Percentiles rank a stretch among this genome's conserved stretches.
These are phyloP conservation scores for Brassica juncea DNA, from an alignment of 345 rosid genomes.

Conservation along the genomic window DNA sequence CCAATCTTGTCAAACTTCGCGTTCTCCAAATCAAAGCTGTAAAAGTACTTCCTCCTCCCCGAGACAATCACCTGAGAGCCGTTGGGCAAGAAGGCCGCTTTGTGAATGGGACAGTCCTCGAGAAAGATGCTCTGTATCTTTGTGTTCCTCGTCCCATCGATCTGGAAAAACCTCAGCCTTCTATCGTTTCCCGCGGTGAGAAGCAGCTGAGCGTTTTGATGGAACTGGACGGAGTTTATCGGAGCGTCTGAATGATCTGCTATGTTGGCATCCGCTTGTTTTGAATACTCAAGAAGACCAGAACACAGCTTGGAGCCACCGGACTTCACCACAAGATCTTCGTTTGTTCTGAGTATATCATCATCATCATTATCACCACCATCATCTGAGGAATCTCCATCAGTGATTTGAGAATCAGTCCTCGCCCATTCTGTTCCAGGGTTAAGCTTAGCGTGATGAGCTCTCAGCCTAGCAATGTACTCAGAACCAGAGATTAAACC, in stretches of 20 bases:
- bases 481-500: conserved; percentile 67
- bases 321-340: conserved; percentile 78
- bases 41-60: conserved; percentile 91
- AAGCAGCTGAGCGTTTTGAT: conserved; percentile 79
- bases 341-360: conserved; percentile 67
- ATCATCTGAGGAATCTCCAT: conserved; percentile 41
- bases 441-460: conserved; percentile 81
- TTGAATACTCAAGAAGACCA: conserved; percentile 76
- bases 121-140: conserved; percentile 83
- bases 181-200: conserved; percentile 80
- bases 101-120: conserved; percentile 78
- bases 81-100: conserved; percentile 82
- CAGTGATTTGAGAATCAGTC: conserved; percentile 36
- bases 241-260: conserved; percentile 74
- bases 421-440: conserved; percentile 93
- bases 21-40: conserved; percentile 81
- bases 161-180: conserved; percentile 75
- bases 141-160: conserved; percentile 92
- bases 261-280: conserved; percentile 75
- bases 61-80: conserved; percentile 90
- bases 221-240: conserved; percentile 82
- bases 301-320: conserved; percentile 56
- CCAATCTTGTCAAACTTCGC: conserved; percentile 81
- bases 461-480: conserved; percentile 77
- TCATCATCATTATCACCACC: conserved; percentile 44